phyloP scores from a whole-genome alignment of 805 yeast genomes.

The Suhomyces canberraensis region DNA sequence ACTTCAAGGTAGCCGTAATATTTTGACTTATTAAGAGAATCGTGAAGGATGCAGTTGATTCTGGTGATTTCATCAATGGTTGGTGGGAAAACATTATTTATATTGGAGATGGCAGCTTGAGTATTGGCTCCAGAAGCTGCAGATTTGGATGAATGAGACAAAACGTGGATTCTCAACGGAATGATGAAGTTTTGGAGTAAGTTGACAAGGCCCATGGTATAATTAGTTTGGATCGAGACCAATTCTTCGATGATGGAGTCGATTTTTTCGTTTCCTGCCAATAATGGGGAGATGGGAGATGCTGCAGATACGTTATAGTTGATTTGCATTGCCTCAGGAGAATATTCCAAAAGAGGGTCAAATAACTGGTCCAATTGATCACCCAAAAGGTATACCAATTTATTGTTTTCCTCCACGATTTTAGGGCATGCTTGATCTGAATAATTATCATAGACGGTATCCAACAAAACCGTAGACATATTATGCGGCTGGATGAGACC shows the following conservation, averaged over 20 bases:
- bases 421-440: conserved; percentile 25
- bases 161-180: conserved; percentile 69
- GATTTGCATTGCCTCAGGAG: conserved; percentile 81
- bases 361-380: conserved; percentile 84
- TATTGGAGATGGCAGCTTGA: conserved; percentile 55
- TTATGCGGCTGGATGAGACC: conserved; percentile 55
- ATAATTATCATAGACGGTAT: conserved; percentile 66
- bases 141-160: conserved; percentile 36
- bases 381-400: conserved; percentile 72
- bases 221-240: conserved; percentile 66
- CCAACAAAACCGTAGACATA: conserved; percentile 59
- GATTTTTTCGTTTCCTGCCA: conserved; percentile 17
- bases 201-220: conserved; percentile 67
- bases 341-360: conserved; percentile 86
- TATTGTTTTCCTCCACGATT: conserved; percentile 66
- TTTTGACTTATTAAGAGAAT: conserved; percentile 63
- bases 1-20: conserved; percentile 74
- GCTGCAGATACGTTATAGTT: conserved; percentile 59
- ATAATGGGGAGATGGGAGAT: conserved; percentile 8
- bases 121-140: conserved; percentile 14
- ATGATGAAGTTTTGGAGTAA: conserved; percentile 76
- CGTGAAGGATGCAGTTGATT: conserved; percentile 80
- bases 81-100: conserved; percentile 86
- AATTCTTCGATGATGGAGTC: conserved; percentile 64
- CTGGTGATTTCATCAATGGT: conserved; percentile 93